Conservation (phyloP, 2,329 filamentous ascomycete species). For the Fusarium fracticaudum region DNA sequence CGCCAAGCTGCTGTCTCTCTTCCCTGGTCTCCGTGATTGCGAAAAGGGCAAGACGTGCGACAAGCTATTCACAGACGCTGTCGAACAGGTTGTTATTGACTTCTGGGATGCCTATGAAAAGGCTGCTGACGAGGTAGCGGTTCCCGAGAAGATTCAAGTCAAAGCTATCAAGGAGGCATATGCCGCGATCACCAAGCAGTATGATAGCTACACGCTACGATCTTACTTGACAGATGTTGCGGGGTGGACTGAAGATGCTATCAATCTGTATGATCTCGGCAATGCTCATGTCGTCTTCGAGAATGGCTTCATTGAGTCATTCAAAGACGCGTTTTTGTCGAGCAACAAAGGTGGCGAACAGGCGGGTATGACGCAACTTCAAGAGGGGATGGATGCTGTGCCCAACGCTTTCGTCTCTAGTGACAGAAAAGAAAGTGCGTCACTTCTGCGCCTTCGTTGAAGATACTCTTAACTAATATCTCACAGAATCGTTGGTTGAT, state of each 20-base stretch:
- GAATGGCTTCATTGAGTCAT: not conserved
- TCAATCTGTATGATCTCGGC: not conserved
- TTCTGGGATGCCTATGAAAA: not conserved
- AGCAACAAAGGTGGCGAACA: not conserved
- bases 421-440: not conserved
- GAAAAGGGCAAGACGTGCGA: not conserved
- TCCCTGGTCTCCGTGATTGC: not conserved
- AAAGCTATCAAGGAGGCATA: not conserved
- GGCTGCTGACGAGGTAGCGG: not conserved
- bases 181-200: not conserved
- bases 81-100: not conserved
- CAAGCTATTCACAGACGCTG: not conserved
- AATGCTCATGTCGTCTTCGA: not conserved
- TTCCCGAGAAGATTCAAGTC: not conserved
- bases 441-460: too few species aligned
- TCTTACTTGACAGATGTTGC: not conserved
- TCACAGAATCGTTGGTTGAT: not conserved
- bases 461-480: fast-evolving
- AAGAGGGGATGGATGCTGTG: not conserved
- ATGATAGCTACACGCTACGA: not conserved
- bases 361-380: not conserved
- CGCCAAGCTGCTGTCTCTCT: not conserved
- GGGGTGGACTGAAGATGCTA: not conserved
- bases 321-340: not conserved
- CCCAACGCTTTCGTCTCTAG: not conserved